phyloP scores from a whole-genome alignment of 768 basidiomycete species.

The Boletus sp. region DNA sequence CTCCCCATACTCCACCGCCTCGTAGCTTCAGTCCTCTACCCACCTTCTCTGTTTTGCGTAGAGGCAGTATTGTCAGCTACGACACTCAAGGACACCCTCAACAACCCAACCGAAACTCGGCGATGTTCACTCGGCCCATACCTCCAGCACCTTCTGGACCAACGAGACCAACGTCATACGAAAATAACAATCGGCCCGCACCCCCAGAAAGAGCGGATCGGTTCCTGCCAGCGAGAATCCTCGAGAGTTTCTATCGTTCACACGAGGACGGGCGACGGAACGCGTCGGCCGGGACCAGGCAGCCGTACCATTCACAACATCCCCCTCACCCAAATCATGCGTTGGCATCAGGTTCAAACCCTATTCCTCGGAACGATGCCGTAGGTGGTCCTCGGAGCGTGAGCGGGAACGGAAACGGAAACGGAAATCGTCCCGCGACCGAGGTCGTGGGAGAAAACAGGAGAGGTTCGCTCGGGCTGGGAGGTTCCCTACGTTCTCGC shows the following conservation, averaged over 20 bases:
- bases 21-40: slow-evolving; percentile 18
- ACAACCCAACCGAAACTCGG: slow-evolving; percentile 10
- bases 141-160: slow-evolving; percentile 8
- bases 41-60: slow-evolving; percentile 14
- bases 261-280: slow-evolving; percentile 26
- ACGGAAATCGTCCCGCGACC: slow-evolving; percentile 9
- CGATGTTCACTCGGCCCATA: slow-evolving; percentile 7
- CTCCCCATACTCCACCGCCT: slow-evolving; percentile 22
- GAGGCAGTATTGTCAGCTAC: slow-evolving; percentile 1
- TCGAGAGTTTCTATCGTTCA: slow-evolving; percentile 23
- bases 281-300: slow-evolving; percentile 4
- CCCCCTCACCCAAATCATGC: slow-evolving; percentile 3
- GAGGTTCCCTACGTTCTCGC: slow-evolving; percentile 27
- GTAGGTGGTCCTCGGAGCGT: slow-evolving; percentile 3
- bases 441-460: slow-evolving; percentile 16
- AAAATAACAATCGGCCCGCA: slow-evolving; percentile 11
- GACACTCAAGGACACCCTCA: slow-evolving; percentile 12
- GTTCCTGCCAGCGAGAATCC: slow-evolving; percentile 21
- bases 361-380: slow-evolving; percentile 3
- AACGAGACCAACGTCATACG: slow-evolving; percentile 11
- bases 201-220: slow-evolving; percentile 23
- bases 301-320: slow-evolving; percentile 9
- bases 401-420: slow-evolving; percentile 4
- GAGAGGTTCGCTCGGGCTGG: slow-evolving; percentile 19
- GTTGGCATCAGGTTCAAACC: not conserved